phyloP scores from a whole-genome alignment of 1,139 yeast species.

The Geotrichum carabidarum region DNA sequence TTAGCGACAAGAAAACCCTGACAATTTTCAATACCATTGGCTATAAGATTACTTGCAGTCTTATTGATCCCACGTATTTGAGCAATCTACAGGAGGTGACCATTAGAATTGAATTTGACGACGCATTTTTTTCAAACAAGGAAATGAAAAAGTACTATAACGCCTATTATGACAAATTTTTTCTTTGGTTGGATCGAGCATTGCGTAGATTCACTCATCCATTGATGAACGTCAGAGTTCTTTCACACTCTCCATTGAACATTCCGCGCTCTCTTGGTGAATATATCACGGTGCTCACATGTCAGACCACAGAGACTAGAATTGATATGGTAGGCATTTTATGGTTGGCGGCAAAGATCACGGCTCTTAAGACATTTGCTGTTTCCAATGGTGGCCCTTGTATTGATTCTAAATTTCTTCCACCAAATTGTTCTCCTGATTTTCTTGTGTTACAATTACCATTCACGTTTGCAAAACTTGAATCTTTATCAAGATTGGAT shows the following conservation, averaged over 20 bases:
- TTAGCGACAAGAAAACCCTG: background rate
- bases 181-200: background rate
- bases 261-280: background rate
- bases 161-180: background rate
- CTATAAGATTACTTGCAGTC: background rate
- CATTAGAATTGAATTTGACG: background rate
- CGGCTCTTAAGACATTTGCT: background rate
- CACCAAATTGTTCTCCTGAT: background rate
- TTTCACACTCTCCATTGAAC: background rate
- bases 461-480: background rate
- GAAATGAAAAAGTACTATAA: background rate
- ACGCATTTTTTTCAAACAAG: background rate
- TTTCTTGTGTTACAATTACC: background rate
- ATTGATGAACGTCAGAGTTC: background rate
- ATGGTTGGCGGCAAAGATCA: background rate
- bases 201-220: background rate
- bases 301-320: background rate
- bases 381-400: constrained; percentile 1
- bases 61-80: background rate
- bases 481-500: background rate
- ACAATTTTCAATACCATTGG: background rate
- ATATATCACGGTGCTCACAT: background rate
- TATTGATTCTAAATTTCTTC: background rate
- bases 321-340: constrained; percentile 5
- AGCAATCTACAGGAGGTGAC: background rate